Evolutionary conservation across 352 stramenopile genomes (phyloP), one percentile per base, ranked within the genome.

Genomic region (Aphanomyces euteiches): DNA sequence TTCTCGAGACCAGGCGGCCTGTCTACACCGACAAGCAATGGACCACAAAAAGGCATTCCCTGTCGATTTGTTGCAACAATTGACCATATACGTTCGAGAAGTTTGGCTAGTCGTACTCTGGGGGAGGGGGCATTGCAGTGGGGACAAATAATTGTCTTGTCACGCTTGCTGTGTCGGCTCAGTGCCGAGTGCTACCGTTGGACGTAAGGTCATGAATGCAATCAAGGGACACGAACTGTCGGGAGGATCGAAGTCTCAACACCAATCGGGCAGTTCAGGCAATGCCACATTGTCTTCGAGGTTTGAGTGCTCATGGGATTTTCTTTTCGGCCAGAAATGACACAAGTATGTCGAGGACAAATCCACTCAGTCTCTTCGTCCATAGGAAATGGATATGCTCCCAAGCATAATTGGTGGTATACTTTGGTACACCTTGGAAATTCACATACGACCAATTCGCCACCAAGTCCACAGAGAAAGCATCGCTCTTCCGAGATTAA

Each of bases 361-460:
- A 82, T 83, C 87, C 87, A 95, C 38, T 78, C 82, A n/a, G 84
- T 80, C 17, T 92, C 78, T 72, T 93, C 85, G 63, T 93, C 80
- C 40, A 89, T 88, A 34, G 86, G 84, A 48, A 92, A 93, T 7
- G 86, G 81, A 67, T 86, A 93, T 34, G 80, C 78, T 0, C 86
- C 85, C 28, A 95, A 72, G 74, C 87, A 95, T 73, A 92, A 92
- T 71, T 92, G 85, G 65, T 95, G 87, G 58, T 93, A 95, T 19
- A 95, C 87, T 73, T 95, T 95, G 10, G 84, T 88, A 65, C 87
- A 95, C 0, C 74, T 79, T 45, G 75, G 75, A 61, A 93, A 93
- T 68, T 95, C 87, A 69, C 87, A 95, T 12, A 95, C 80, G 28
- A 93, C 84, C 4, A 95, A 61, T 50, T 95, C 87, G 39, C 87